Evolutionary conservation across 441 rosid genomes (phyloP).

Genomic region (Populus hybrid): DNA sequence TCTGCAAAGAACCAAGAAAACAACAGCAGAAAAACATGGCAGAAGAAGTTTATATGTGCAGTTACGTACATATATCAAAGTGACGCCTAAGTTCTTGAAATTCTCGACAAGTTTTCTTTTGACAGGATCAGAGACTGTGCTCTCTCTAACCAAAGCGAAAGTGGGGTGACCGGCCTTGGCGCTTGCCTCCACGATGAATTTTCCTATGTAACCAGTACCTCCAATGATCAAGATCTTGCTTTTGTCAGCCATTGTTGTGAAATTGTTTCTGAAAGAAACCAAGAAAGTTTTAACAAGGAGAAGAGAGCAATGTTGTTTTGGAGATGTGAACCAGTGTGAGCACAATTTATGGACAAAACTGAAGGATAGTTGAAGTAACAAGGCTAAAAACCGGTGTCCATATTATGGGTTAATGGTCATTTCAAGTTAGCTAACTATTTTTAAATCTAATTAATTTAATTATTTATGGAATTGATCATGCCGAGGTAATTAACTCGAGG

Average conservation of each 20-base stretch:
- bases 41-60: not conserved
- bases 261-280: not conserved
- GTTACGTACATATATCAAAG: slow-evolving; percentile 20
- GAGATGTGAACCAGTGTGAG: not conserved
- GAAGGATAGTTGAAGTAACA: not conserved
- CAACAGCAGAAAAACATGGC: not conserved
- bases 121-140: slow-evolving; percentile 31
- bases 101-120: slow-evolving; percentile 24
- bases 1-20: not conserved
- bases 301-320: not conserved
- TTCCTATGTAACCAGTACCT: slow-evolving; percentile 48
- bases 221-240: slow-evolving; percentile 47
- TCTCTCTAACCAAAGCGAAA: slow-evolving; percentile 37
- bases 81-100: slow-evolving; percentile 39
- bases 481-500: too few species aligned
- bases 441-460: too few species aligned
- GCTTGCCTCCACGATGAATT: slow-evolving; percentile 44
- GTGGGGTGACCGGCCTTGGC: slow-evolving; percentile 46
- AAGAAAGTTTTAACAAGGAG: not conserved
- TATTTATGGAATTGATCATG: too few species aligned
- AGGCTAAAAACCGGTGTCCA: too few species aligned
- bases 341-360: not conserved
- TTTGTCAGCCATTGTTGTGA: slow-evolving; percentile 34
- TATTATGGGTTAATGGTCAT: too few species aligned
- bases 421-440: too few species aligned